Evolutionary conservation across 768 basidiomycete genomes (phyloP), one percentile per base, ranked within the genome.

Genomic region (Pisolithus marmoratus): DNA sequence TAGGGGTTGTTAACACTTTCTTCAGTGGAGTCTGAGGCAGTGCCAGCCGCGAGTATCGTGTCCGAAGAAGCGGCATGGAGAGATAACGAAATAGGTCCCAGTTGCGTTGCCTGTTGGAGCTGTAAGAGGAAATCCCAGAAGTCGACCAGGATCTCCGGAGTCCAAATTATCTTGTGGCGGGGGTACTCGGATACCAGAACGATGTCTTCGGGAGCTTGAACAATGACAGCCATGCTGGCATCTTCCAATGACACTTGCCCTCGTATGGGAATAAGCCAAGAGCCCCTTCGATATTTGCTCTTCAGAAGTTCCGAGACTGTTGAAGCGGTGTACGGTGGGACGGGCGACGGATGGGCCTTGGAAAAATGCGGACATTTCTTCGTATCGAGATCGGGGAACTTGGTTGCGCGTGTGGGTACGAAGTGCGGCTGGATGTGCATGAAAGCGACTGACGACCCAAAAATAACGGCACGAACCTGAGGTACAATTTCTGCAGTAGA

Each of bases 211-310:
- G 59, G 53, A 5, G 54, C 54, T 38, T 71, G 69, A 36, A 74
- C 61, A n/a, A 81, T 49, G 14, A 67, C 62, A 8, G 75, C 81
- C 40, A 63, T 55, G 9, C 80, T 74, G 45, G 72, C 72, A 27
- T 62, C 65, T 11, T 66, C 63, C 78, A 78, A 84, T 36, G 79
- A 80, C 38, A 77, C 56, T 24, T 53, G 60, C 15, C 83, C 83
- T 12, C 81, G 75, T 5, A 84, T 62, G 38, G 83, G 83, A 36
- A 84, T 71, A 15, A 83, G 58, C 83, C 83, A 84, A 8, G 78
- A 75, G 45, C 66, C 68, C 46, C 81, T 76, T 46, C 70, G 58
- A 56, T 72, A 74, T 24, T 60, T 61, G 24, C 56, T 50, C 19
- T 65, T 57, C 8, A 57, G 67, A 61, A 58, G 68, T 38, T 55